Evolutionary conservation across 2,329 filamentous ascomycete species (phyloP).

Genomic region (Ophiostoma quercus): DNA sequence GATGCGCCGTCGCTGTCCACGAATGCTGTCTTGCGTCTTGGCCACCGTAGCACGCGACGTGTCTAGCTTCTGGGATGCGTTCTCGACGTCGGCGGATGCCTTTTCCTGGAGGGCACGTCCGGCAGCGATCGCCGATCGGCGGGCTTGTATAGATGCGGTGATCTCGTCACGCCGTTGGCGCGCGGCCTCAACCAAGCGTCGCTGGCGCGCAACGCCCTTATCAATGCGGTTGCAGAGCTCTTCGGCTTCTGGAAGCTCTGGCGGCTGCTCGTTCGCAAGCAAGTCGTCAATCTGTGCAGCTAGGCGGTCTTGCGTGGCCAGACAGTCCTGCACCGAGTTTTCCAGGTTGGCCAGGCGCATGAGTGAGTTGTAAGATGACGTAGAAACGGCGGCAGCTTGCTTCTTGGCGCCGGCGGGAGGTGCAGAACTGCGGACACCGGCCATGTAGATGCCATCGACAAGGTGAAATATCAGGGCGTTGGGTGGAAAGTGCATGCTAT

Average conservation of each 20-base stretch:
- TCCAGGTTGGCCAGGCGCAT: constrained; percentile 86
- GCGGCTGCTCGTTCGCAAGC: constrained; percentile 35
- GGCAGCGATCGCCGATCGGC: constrained; percentile 61
- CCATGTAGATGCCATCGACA: constrained; percentile 24
- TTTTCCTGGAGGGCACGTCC: constrained; percentile 57
- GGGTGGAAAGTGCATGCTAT: constrained; percentile 61
- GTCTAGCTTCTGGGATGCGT: constrained; percentile 55
- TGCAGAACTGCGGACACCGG: constrained; percentile 40
- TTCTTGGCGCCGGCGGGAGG: constrained; percentile 25
- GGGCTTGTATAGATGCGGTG: constrained; percentile 56
- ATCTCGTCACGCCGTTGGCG: constrained; percentile 63
- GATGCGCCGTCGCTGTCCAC: constrained; percentile 80
- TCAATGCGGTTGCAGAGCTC: constrained; percentile 46
- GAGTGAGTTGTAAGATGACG: constrained; percentile 79
- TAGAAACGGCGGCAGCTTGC: constrained; percentile 48
- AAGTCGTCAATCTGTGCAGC: constrained; percentile 70
- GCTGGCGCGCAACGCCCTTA: constrained; percentile 57
- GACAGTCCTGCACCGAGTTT: constrained; percentile 83
- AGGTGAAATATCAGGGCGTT: constrained; percentile 62
- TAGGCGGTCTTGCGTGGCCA: constrained; percentile 68
- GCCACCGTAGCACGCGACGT: constrained; percentile 52
- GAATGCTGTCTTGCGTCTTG: constrained; percentile 60
- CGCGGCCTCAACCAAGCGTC: constrained; percentile 58
- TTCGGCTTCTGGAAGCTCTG: constrained; percentile 42
- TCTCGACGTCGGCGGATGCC: constrained; percentile 56